These are phyloP conservation scores for Metschnikowia peoriensis DNA, from an alignment of 805 yeast species.

Conservation along the genomic window DNA sequence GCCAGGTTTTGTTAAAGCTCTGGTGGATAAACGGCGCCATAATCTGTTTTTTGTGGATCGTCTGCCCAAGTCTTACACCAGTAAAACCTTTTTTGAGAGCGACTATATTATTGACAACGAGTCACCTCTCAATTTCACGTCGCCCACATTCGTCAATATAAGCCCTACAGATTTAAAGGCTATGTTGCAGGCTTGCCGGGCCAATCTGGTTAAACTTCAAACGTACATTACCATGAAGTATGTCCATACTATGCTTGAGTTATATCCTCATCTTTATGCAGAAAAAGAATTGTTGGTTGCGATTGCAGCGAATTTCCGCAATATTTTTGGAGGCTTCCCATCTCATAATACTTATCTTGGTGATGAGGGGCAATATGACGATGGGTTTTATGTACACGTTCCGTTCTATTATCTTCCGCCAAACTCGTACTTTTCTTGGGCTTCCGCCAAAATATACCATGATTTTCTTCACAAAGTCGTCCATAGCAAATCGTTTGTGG, in stretches of 20 bases:
- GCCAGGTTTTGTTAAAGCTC: conserved; percentile 1
- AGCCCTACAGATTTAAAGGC: neutral
- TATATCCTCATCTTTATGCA: conserved; percentile 4
- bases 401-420: conserved; percentile 2
- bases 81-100: conserved; percentile 3
- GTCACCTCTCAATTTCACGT: conserved; percentile 4
- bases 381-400: conserved; percentile 3
- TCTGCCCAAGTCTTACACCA: neutral
- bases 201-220: conserved; percentile 1
- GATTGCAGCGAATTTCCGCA: conserved; percentile 4
- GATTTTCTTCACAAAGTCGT: conserved; percentile 4
- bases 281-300: conserved; percentile 3
- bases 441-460: conserved; percentile 2
- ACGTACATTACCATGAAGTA: conserved; percentile 2
- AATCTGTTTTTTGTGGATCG: conserved; percentile 3
- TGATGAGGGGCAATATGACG: neutral
- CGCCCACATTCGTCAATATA: conserved; percentile 1
- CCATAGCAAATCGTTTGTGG: neutral
- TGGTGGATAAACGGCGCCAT: conserved; percentile 3
- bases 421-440: conserved; percentile 2
- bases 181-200: conserved; percentile 1
- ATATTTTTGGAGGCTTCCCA: neutral
- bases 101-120: neutral
- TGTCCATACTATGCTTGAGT: conserved; percentile 1
- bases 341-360: conserved; percentile 2